Conservation (phyloP, 2,329 filamentous ascomycete species). For the Sordariomycetes sp. region DNA sequence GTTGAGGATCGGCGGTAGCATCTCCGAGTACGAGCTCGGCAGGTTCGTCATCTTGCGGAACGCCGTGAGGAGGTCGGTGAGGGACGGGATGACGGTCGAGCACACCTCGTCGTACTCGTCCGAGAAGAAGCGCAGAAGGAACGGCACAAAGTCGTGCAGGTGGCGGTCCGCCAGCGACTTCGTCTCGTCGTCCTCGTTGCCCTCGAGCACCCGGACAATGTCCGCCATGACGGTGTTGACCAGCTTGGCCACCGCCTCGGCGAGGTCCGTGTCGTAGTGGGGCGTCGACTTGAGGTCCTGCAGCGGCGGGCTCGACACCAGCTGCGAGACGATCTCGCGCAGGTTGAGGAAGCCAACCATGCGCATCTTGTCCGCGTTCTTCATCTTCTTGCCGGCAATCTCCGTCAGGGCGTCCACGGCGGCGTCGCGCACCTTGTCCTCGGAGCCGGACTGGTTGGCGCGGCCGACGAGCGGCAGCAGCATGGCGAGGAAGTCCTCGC, state of each 20-base stretch:
- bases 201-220: conserved; percentile 73
- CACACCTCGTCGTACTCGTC: conserved; percentile 98
- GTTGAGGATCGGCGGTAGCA: conserved; percentile 79
- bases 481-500: conserved; percentile 71
- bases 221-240: conserved; percentile 84
- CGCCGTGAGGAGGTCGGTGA: conserved; percentile 85
- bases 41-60: conserved; percentile 68
- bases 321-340: conserved; percentile 69
- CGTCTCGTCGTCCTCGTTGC: conserved; percentile 44
- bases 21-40: conserved; percentile 62
- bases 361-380: conserved; percentile 79
- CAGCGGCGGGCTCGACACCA: conserved; percentile 72
- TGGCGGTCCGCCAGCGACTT: conserved; percentile 68
- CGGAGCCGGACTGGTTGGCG: conserved; percentile 42
- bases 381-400: conserved; percentile 98
- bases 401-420: conserved; percentile 93
- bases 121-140: conserved; percentile 85
- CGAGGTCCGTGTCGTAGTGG: conserved; percentile 89
- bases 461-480: conserved; percentile 82
- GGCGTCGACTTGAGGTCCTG: conserved; percentile 67
- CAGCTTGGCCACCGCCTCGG: conserved; percentile 87
- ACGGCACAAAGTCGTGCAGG: conserved; percentile 71
- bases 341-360: conserved; percentile 88
- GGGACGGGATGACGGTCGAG: conserved; percentile 83
- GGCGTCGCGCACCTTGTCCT: conserved; percentile 76